Conservation (phyloP, 192 early-diverging fungal genomes). For the Physocladia obscura region DNA sequence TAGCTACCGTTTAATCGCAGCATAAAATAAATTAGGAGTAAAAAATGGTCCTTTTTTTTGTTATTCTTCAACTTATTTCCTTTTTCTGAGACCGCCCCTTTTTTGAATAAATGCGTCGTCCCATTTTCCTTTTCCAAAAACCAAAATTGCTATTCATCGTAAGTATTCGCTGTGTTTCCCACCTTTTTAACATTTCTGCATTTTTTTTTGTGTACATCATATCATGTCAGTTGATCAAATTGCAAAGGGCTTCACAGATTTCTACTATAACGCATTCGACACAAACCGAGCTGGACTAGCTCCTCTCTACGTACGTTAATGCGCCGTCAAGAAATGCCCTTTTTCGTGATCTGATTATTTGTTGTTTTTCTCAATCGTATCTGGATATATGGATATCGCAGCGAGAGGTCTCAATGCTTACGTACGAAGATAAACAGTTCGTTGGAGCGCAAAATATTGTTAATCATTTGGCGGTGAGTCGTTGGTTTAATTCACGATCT, state of each 20-base stretch:
- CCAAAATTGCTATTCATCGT: too few species aligned
- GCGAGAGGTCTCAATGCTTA: constrained; percentile 79
- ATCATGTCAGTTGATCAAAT: constrained; percentile 28
- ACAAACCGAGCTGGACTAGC: constrained; percentile 59
- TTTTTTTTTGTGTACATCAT: too few species aligned
- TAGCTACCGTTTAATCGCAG: background rate
- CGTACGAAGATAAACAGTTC: constrained; percentile 76
- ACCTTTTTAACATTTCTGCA: too few species aligned
- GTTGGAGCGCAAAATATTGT: constrained; percentile 65
- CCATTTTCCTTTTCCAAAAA: too few species aligned
- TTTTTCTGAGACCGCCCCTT: too few species aligned
- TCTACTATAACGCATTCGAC: constrained; percentile 89
- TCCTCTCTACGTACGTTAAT: constrained; percentile 75
- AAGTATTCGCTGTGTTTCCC: too few species aligned
- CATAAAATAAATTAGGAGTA: too few species aligned
- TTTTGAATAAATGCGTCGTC: too few species aligned
- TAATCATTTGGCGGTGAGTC: constrained; percentile 74
- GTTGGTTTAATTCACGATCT: background rate
- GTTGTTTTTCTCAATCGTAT: too few species aligned
- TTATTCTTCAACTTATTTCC: too few species aligned
- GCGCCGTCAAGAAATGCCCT: background rate
- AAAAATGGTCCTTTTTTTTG: too few species aligned
- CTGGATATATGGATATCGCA: too few species aligned
- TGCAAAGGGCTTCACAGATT: constrained; percentile 76
- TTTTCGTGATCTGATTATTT: background rate